Base-by-base conservation (phyloP, 768 basidiomycete genomes). In the Phylloporus scabripes region DNA sequence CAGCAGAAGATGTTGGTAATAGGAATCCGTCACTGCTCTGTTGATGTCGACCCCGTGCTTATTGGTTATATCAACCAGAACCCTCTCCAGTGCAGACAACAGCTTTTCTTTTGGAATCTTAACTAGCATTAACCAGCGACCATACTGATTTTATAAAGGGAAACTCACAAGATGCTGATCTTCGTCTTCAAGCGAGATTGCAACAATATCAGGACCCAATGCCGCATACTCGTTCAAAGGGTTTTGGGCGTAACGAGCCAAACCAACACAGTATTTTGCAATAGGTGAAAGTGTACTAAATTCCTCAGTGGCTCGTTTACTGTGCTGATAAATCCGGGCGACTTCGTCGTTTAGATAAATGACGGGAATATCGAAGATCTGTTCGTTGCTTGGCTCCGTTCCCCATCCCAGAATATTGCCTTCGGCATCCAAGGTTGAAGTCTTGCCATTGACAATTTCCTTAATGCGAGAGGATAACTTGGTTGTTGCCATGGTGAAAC, bases 11-110 rank as follows among this genome's bases (percentile, higher is more conserved):
- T 85, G 78, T 56, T 89, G 85, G 62, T 96, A 92, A 66, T 98
- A 96, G 3, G 82, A 59, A 65, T 97, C 92, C 2, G 82, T 82
- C 15, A 92, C 84, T 29, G 92, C 90, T 26, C 87, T 85, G 65
- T 99, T 98, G 72, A 99, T 87, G 64, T 98, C 94, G 39, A 98
- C 93, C 26, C 96, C 96, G 52, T 94, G 85, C 61, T 82, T 83
- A 69, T 94, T 97, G 49, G 89, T 86, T 23, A 90, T 75, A 64
- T 97, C 94, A 49, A 96, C 90, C 32, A 99, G 72, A 23, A 81
- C 84, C 34, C 90, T 83, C 65, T 99, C 96, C 34, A 96, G 80
- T 0, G 84, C 81, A 5, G 74, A 67, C 42, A 92, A 66, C 12
- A 97, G 72, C 64, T 95, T 96, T 59, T 96, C 94, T 53, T 72